phyloP scores from a whole-genome alignment of 352 stramenopile species.

The Pythium sukuiense region DNA sequence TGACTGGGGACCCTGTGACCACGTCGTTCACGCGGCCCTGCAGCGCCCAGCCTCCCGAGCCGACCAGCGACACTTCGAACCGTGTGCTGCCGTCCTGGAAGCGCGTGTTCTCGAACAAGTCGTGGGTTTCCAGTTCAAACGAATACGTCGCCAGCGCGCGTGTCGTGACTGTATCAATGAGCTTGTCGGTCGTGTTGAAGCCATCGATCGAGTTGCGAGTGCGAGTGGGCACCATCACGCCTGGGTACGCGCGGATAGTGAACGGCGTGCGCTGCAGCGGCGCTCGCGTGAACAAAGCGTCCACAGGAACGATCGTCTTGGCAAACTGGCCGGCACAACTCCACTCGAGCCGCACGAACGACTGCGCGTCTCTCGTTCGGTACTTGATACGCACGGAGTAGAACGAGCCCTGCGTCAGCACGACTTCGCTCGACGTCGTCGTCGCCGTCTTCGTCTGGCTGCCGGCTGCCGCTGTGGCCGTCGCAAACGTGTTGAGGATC shows the following conservation, averaged over 20 bases:
- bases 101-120: conserved; percentile 78
- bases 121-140: conserved; percentile 83
- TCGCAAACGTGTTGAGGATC: conserved; percentile 58
- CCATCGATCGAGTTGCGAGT: conserved; percentile 64
- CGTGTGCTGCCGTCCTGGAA: conserved; percentile 80
- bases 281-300: conserved; percentile 41
- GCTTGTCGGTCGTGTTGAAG: conserved; percentile 35
- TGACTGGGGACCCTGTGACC: conserved; percentile 33
- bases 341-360: conserved; percentile 86
- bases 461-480: conserved; percentile 8
- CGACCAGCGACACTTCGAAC: conserved; percentile 86
- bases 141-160: conserved; percentile 46
- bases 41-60: conserved; percentile 81
- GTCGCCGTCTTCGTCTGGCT: conserved; percentile 9
- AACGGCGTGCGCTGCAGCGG: conserved; percentile 56
- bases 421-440: conserved; percentile 14
- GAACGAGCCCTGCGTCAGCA: conserved; percentile 46
- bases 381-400: conserved; percentile 88
- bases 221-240: conserved; percentile 53
- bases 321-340: conserved; percentile 38
- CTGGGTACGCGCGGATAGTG: conserved; percentile 71
- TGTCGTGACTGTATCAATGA: conserved; percentile 33
- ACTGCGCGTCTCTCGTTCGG: conserved; percentile 72
- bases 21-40: conserved; percentile 88
- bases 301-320: conserved; percentile 26